Base-by-base conservation (phyloP, 2,329 filamentous ascomycete species). In the Tetracladium maxilliforme region DNA sequence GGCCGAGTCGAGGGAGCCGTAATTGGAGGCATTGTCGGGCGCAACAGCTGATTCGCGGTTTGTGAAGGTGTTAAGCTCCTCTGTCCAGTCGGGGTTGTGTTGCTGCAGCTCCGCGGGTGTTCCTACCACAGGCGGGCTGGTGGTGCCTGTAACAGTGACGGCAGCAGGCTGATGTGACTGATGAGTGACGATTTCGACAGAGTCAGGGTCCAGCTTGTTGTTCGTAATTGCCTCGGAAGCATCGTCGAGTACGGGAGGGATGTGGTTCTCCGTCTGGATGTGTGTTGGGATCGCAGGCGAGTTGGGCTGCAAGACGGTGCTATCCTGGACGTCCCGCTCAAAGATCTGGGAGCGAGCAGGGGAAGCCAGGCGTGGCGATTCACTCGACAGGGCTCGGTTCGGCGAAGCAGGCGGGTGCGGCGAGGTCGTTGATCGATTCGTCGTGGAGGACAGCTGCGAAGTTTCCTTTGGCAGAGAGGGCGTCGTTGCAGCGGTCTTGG, bases 171-270 rank as follows among this genome's bases (percentile, higher is more conserved):
- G 83, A 48, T 94, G 86, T 14, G 73, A 72, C 16, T 70, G 65
- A 47, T 92, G 84, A 24, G 81, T 94, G 22, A 94, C 70, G 45
- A 95, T 94, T 55, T 94, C 84, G 27, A 95, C 86, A 14, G 74
- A 70, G 47, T 94, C 84, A 5, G 84, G 83, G 46, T 90, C 77
- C 25, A 94, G 64, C 29, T 75, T 73, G 37, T 71, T 61, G 50
- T 93, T 83, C 9, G 87, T 94, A 42, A 95, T 93, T 29, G 86
- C 84, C 40, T 86, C 71, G 21, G 84, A 92, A 3, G 83, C 87
- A 25, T 87, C 87, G 47, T 93, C 83, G 23, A 95, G 63, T 9
- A 92, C 86, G 1, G 87, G 70, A 6, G 87, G 87, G 37, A 95
- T 94, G 45, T 86, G 70, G 53, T 95, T 86, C 49, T 95, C 87